Percentiles rank a stretch among this genome's conserved stretches.
Evolutionary conservation across 2,329 filamentous ascomycete genomes (phyloP).

Genomic region (Botryotinia convoluta): DNA sequence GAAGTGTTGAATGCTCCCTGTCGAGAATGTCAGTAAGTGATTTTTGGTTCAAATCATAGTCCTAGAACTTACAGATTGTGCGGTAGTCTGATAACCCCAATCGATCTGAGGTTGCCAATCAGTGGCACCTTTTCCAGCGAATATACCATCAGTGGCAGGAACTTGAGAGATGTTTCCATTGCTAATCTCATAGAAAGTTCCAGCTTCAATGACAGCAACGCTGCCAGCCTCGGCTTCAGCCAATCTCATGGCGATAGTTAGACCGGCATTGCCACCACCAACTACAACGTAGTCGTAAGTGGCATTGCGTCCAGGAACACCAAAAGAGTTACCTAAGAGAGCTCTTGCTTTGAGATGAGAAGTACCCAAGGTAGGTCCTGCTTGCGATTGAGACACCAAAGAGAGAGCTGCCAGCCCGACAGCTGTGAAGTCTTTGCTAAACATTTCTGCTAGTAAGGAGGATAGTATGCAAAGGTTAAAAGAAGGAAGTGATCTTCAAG

Average conservation of each 20-base stretch:
- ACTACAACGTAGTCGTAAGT: slow-evolving; percentile 24
- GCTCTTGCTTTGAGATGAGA: slow-evolving; percentile 16
- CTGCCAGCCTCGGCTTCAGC: slow-evolving; percentile 9
- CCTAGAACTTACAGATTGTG: slow-evolving; percentile 28
- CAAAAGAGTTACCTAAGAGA: slow-evolving; percentile 19
- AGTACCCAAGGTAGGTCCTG: background rate
- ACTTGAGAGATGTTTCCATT: slow-evolving; percentile 20
- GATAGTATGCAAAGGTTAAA: background rate
- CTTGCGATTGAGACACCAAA: slow-evolving; percentile 14
- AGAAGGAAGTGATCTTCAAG: background rate
- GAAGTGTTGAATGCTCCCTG: slow-evolving; percentile 17
- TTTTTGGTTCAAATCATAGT: background rate
- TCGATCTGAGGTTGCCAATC: slow-evolving; percentile 28
- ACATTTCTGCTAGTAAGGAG: slow-evolving; percentile 5
- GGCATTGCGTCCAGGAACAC: slow-evolving; percentile 18
- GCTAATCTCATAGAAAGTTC: slow-evolving; percentile 21
- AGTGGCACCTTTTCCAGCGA: slow-evolving; percentile 18
- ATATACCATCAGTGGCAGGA: slow-evolving; percentile 9
- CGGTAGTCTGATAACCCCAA: slow-evolving; percentile 37
- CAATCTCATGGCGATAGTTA: slow-evolving; percentile 18
- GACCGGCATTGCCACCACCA: slow-evolving; percentile 22
- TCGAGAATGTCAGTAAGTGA: background rate
- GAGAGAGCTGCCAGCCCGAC: slow-evolving; percentile 12
- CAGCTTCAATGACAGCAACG: slow-evolving; percentile 22
- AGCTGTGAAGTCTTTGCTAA: slow-evolving; percentile 15